phyloP scores from a whole-genome alignment of 768 basidiomycete genomes.

The Rhodosporidiobolus odoratus region DNA sequence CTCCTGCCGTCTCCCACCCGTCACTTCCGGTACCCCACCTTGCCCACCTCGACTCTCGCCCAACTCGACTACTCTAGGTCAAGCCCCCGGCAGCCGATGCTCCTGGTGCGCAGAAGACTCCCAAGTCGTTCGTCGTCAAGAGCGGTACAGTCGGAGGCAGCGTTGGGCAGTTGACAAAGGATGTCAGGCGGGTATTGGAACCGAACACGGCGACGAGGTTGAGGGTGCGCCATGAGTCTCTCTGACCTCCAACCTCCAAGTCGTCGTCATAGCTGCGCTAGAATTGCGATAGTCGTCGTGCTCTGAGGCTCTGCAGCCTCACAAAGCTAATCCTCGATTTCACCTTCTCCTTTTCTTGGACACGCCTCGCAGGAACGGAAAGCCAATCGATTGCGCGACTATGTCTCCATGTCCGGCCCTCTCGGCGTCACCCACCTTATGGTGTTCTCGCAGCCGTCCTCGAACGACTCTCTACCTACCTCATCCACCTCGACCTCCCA shows the following conservation, averaged over 20 bases:
- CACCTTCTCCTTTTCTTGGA: background rate
- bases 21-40: too few relatives aligned
- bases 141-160: slow-evolving; percentile 88
- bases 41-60: too few relatives aligned
- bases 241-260: too few relatives aligned
- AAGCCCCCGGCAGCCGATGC: background rate
- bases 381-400: slow-evolving; percentile 87
- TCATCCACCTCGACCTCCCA: background rate
- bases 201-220: slow-evolving; percentile 92
- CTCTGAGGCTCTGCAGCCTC: too few relatives aligned
- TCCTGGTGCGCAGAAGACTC: slow-evolving; percentile 46
- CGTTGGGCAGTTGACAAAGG: slow-evolving; percentile 79
- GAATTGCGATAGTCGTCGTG: too few relatives aligned
- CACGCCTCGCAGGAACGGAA: slow-evolving; percentile 65
- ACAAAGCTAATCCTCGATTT: too few relatives aligned
- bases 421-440: slow-evolving; percentile 87
- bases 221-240: too few relatives aligned
- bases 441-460: slow-evolving; percentile 79
- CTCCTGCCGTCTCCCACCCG: too few relatives aligned
- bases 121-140: slow-evolving; percentile 94
- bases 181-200: slow-evolving; percentile 93
- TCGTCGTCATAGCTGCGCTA: slow-evolving; percentile 39
- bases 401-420: slow-evolving; percentile 80
- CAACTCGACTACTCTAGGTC: too few relatives aligned
- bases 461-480: background rate